Base-by-base conservation (phyloP, 2,329 filamentous ascomycete species). In the Alternaria solani region DNA sequence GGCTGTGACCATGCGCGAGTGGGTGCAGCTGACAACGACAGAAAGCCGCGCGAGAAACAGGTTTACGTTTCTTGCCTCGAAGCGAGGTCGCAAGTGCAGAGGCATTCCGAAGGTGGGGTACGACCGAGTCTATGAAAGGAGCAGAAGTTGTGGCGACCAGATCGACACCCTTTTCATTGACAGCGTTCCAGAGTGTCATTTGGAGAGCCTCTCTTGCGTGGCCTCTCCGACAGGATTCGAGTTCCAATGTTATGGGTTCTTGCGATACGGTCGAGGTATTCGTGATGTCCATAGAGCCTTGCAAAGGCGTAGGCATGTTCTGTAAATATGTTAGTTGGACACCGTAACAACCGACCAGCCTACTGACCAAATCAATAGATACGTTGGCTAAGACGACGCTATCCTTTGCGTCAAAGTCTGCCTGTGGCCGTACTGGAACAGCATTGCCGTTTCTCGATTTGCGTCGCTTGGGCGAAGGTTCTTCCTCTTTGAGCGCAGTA, bases 381-480 rank as follows among this genome's bases (percentile, higher is more conserved):
- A 75, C 56, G 32, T 60, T 65, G 25, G 68, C 69, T n/a, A 78
- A 63, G n/a, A 75, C 62, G n/a, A 74, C 58, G 42, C 75, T 77
- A 39, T 64, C 64, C 7, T 52, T 49, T 7, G 60, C 57, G 30
- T 69, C 65, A 26, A 66, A 64, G 9, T 61, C 51, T 7, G n/a
- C 44, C 7, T 34, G 32, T 6, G 61, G 11, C 5, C 5, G 55
- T 11, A 56, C 18, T n/a, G 47, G 36, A 48, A 48, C 32, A 41
- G 26, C 44, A 16, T 32, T 43, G 3, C 53, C 56, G 26, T 57
- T 42, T 4, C 70, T 65, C 18, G 71, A 51, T 57, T 73, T 77
- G 23, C 75, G 70, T 44, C 71, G 62, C 57, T 78, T 78, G 25
- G 61, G 63, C 23, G 69, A 61, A 46, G 68, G 70, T 23, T 66